Base-by-base conservation (phyloP, 768 basidiomycete species). In the Xerocomellus amylosporus region DNA sequence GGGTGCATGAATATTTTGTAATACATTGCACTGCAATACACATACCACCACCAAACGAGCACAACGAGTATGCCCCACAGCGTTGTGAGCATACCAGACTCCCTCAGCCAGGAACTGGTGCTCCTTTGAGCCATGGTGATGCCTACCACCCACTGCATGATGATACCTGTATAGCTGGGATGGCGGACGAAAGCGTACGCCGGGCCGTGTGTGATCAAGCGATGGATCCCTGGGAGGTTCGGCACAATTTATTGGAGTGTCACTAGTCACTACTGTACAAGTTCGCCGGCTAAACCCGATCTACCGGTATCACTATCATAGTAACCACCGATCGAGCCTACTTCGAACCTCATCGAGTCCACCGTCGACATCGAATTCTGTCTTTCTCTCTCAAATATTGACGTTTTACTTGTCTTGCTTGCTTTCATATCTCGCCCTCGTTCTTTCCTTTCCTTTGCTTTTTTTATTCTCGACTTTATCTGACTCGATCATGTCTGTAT, bases 401-500 rank as follows among this genome's bases (percentile, higher is more conserved):
- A 4, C 42, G 4, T 10, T 30, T 12, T 43, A 2, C 19, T 26
- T 38, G 17, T 47, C 38, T 43, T 15, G 31, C 38, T 30, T 54
- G 28, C 26, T 45, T 44, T 13, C 19, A 5, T 36, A 33, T 56
- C 47, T n/a, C 46, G 28, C 28, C 8, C 7, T 28, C 8, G 28
- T 28, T 28, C 2, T 28, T 28, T 28, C 26, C n/a, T 28, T 28
- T 28, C 7, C 26, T 28, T 28, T 28, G 1, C 28, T 24, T 53
- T 46, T 46, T 22, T 55, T 9, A 28, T 49, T 44, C 22, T 8
- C 15, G 33, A 44, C 9, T 47, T 51, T 52, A 42, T 51, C 42
- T 36, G 34, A 46, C 24, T 54, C 49, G 44, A 58, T 53, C 53
- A 69, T 69, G 68, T 67, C 69, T 48, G 56, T 46, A 49, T 52